Evolutionary conservation across 2,329 filamentous ascomycete species (phyloP), one percentile per base, ranked within the genome.

Genomic region (Aspergillus felis): DNA sequence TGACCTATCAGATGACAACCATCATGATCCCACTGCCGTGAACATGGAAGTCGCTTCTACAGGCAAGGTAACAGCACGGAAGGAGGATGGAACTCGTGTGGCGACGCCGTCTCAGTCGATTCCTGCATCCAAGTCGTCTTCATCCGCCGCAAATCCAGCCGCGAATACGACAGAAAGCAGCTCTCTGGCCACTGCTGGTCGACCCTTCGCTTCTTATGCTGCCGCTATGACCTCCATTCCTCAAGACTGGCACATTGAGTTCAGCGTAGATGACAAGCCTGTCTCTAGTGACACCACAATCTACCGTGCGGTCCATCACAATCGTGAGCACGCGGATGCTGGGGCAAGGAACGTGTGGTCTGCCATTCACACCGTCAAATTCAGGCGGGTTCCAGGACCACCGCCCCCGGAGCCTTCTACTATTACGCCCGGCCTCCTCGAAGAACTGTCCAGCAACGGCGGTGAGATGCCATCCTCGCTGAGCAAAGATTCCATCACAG

Each of bases 181-280:
- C 53, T 78, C 84, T 0, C 79, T 87, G 17, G 82, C 87, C 1
- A 75, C 63, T 68, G 72, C 79, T 35, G 73, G 74, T 9, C 83
- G 88, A 9, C 83, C 88, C 2, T 85, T 91, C 74, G 91, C 73
- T 25, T 77, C 92, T 0, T 96, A 97, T 72, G 88, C 92, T 25
- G 89, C 90, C 53, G 91, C 91, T 3, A 84, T 95, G 53, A 90
- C 92, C 65, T 81, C 90, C 14, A 80, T 85, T 0, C 91, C 92
- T 1, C 89, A 95, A 69, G 92, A 97, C 69, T 99, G 94, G 94
- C 93, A 99, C 68, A 92, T 99, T 59, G 91, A 97, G 69, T 99
- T 99, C 75, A 92, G 86, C 64, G 84, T 97, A 51, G 89, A 95
- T 62, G 89, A 84, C 54, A 91, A 92, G 71, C 83, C 89, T 1